phyloP scores from a whole-genome alignment of 345 rosid genomes.

The Reutealis trisperma region DNA sequence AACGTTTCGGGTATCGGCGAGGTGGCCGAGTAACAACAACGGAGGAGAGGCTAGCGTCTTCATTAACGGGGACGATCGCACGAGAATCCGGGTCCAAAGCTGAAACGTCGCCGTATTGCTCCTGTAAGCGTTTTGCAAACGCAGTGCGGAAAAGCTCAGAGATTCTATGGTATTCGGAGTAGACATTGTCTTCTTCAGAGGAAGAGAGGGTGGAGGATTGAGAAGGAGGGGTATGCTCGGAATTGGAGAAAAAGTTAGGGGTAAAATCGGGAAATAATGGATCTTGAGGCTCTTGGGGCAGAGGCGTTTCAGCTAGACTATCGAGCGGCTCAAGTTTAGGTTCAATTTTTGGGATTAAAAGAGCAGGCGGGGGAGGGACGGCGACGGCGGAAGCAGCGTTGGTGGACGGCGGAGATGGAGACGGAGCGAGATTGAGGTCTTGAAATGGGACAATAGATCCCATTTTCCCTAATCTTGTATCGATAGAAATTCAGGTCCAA shows the following conservation, averaged over 20 bases:
- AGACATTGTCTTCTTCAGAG: conserved; percentile 37
- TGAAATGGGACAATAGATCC: conserved; percentile 54
- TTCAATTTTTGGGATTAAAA: conserved; percentile 46
- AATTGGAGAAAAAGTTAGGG: conserved; percentile 24
- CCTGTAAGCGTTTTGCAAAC: conserved; percentile 43
- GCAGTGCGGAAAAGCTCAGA: conserved; percentile 62
- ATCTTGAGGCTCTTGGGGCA: conserved; percentile 13
- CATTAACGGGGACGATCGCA: conserved; percentile 54
- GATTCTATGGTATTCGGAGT: conserved; percentile 52
- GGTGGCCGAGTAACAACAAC: conserved; percentile 34
- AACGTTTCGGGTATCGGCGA: conserved; percentile 40
- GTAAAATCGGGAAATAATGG: conserved; percentile 25
- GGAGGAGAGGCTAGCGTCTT: conserved; percentile 13
- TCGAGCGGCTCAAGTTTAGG: conserved; percentile 65
- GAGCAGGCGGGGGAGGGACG: conserved; percentile 25
- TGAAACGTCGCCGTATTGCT: conserved; percentile 38
- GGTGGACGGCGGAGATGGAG: conserved; percentile 23
- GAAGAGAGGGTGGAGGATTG: conserved; percentile 22
- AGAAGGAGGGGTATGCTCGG: conserved; percentile 38
- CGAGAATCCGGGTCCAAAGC: conserved; percentile 49
- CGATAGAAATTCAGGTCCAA: background rate
- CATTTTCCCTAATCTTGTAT: conserved; percentile 33
- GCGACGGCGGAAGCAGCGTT: conserved; percentile 7
- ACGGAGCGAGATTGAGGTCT: conserved; percentile 57
- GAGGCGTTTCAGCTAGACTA: conserved; percentile 25